Evolutionary conservation across 1,139 yeast genomes (phyloP).

Genomic region (Blastobotrys indianensis): DNA sequence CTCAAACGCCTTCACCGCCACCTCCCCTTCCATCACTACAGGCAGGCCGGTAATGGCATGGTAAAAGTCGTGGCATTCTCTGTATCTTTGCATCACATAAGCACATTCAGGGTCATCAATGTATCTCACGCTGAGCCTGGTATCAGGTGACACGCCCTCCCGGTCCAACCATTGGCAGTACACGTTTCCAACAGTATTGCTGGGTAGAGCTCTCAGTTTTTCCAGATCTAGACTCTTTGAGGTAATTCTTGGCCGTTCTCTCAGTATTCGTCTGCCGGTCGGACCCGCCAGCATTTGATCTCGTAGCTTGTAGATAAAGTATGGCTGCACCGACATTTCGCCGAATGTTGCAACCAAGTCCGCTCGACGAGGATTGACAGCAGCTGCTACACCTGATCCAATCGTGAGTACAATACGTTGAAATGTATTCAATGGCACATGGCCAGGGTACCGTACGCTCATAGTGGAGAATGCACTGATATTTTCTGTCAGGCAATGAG

Average conservation of each 20-base stretch:
- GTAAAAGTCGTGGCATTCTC: conserved; percentile 96
- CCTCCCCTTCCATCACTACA: conserved; percentile 89
- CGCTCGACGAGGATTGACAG: conserved; percentile 64
- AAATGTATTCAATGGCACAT: conserved; percentile 61
- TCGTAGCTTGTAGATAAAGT: conserved; percentile 57
- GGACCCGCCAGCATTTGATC: conserved; percentile 69
- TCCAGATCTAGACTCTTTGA: conserved; percentile 62
- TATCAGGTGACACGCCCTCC: conserved; percentile 92
- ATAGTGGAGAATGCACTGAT: neutral
- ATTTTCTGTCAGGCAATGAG: neutral
- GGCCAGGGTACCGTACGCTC: conserved; percentile 53
- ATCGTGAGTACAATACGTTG: conserved; percentile 63
- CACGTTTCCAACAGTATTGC: conserved; percentile 69
- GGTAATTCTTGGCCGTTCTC: conserved; percentile 80
- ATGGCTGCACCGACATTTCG: conserved; percentile 78
- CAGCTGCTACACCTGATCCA: conserved; percentile 80
- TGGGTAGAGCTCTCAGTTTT: conserved; percentile 54
- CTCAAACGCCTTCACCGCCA: conserved; percentile 87
- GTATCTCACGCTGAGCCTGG: conserved; percentile 78
- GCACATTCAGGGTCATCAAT: conserved; percentile 90
- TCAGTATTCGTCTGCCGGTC: conserved; percentile 68
- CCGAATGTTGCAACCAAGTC: conserved; percentile 90
- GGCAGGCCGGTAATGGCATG: conserved; percentile 91
- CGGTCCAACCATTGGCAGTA: conserved; percentile 77
- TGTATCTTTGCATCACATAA: conserved; percentile 81